Percentiles rank a stretch among this genome's conserved stretches.
These are phyloP conservation scores for Naganishia sp. DNA, from an alignment of 1,284 basidiomycete genomes.

Conservation along the genomic window DNA sequence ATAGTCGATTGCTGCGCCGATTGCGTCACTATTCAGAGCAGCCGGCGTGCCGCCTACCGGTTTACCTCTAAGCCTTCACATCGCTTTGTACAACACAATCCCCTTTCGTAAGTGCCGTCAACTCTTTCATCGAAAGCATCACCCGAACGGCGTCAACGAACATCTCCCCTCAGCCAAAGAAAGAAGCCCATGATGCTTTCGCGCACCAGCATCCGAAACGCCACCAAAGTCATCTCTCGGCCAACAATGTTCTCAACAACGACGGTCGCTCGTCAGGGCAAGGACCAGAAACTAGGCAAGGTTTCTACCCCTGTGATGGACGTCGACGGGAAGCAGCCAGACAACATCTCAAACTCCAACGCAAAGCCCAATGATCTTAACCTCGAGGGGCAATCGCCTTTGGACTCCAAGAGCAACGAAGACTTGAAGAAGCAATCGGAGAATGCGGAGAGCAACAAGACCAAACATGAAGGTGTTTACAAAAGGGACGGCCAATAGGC, in stretches of 20 bases:
- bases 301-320: constrained; percentile 25
- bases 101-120: background rate
- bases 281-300: background rate
- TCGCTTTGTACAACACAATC: background rate
- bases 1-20: too few relatives aligned
- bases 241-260: constrained; percentile 3
- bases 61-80: too few relatives aligned
- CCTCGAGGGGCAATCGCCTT: constrained; percentile 12
- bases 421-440: constrained; percentile 17
- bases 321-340: constrained; percentile 26
- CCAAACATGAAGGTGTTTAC: constrained; percentile 23
- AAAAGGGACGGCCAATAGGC: constrained; percentile 20
- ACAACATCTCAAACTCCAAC: constrained; percentile 25
- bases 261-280: background rate
- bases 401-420: constrained; percentile 2
- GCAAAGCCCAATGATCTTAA: constrained; percentile 7
- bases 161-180: background rate
- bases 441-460: constrained; percentile 8
- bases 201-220: constrained; percentile 2
- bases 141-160: too few relatives aligned
- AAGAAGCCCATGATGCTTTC: constrained; percentile 21
- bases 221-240: constrained; percentile 8
- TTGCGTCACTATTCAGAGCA: too few relatives aligned
- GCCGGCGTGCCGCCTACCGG: too few relatives aligned
- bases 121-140: too few relatives aligned